Percentiles rank a stretch among this genome's conserved stretches.
Conservation (phyloP, 495 filamentous ascomycete species). For the Podospora fimiseda region DNA sequence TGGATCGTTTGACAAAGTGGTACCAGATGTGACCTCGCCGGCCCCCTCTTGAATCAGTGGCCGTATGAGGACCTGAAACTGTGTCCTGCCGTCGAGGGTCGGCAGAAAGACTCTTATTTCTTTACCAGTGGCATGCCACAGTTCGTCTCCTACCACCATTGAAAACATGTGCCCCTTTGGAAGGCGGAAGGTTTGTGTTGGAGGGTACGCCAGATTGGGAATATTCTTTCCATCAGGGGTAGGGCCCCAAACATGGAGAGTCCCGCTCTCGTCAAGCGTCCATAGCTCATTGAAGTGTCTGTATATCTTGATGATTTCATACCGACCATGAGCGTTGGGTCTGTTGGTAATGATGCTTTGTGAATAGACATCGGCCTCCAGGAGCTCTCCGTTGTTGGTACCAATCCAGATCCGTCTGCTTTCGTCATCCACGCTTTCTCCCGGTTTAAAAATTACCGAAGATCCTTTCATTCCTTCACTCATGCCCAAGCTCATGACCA, state of each 20-base stretch:
- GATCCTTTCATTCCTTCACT: conserved; percentile 71
- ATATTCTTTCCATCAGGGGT: conserved; percentile 56
- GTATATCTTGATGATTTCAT: conserved; percentile 80
- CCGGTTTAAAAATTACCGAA: conserved; percentile 79
- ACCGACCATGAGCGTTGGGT: conserved; percentile 65
- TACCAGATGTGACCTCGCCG: conserved; percentile 84
- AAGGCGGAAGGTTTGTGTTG: conserved; percentile 59
- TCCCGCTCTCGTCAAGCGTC: conserved; percentile 88
- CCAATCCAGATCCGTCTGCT: conserved; percentile 86
- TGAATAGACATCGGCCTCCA: conserved; percentile 74
- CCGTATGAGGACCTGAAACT: conserved; percentile 64
- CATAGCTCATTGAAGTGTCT: conserved; percentile 86
- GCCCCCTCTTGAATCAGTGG: conserved; percentile 59
- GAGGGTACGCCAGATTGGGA: conserved; percentile 63
- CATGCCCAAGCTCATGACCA: conserved; percentile 72
- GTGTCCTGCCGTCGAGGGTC: conserved; percentile 52
- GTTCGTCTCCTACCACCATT: conserved; percentile 65
- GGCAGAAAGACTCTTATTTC: conserved; percentile 81
- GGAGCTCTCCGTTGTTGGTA: conserved; percentile 75
- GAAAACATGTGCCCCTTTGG: conserved; percentile 82
- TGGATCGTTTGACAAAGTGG: conserved; percentile 64
- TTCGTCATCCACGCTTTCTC: conserved; percentile 65
- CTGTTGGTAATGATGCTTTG: conserved; percentile 61
- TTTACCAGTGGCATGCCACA: conserved; percentile 88
- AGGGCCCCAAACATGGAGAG: conserved; percentile 79